Evolutionary conservation across 2,329 filamentous ascomycete genomes (phyloP).

Genomic region (Fonsecaea pugnacius): DNA sequence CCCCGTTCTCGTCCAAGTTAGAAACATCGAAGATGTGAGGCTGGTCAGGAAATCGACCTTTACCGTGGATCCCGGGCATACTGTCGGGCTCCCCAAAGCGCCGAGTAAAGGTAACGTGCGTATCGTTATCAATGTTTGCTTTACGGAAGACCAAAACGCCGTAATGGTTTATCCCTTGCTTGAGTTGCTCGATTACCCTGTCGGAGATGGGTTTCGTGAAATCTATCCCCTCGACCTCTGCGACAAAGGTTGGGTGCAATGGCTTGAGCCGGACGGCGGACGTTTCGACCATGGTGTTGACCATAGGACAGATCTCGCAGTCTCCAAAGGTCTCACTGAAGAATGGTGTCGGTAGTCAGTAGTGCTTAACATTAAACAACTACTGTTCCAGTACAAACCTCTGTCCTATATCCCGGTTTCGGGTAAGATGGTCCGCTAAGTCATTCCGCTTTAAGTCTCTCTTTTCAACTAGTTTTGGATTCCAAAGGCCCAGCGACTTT

Average conservation of each 20-base stretch:
- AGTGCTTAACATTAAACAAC: too few species aligned
- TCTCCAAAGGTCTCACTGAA: too few species aligned
- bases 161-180: conserved; percentile 16
- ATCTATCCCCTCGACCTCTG: conserved; percentile 45
- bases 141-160: conserved; percentile 27
- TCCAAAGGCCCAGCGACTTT: too few species aligned
- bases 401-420: too few species aligned
- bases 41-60: conserved; percentile 1
- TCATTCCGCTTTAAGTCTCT: too few species aligned
- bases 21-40: conserved; percentile 9
- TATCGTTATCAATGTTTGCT: conserved; percentile 22
- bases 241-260: conserved; percentile 46
- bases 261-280: too few species aligned
- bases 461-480: too few species aligned
- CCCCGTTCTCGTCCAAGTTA: conserved; percentile 5
- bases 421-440: too few species aligned
- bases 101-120: conserved; percentile 27
- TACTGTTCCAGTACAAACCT: too few species aligned
- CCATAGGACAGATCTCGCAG: too few species aligned
- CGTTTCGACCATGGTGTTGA: too few species aligned
- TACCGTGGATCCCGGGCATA: neutral
- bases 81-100: conserved; percentile 30
- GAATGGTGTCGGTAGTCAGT: too few species aligned
- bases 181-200: neutral
- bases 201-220: conserved; percentile 41